Percentiles rank a stretch among this genome's conserved stretches.
Conservation (phyloP, 495 filamentous ascomycete genomes). For the Trichocladium uniseriatum region DNA sequence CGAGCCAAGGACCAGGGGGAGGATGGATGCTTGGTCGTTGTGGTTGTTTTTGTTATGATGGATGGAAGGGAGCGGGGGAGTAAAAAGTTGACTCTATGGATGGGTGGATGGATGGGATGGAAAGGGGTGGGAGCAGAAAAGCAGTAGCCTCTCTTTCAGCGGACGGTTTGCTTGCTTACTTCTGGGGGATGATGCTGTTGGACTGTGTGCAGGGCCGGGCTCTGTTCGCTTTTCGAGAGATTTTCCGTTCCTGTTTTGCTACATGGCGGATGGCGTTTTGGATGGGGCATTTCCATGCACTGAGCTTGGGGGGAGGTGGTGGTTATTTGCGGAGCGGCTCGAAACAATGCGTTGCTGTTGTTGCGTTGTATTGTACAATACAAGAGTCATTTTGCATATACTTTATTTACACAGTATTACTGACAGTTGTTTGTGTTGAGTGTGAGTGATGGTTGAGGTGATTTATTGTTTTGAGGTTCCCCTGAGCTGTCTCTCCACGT, state of each 20-base stretch:
- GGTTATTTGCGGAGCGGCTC: slow-evolving; percentile 5
- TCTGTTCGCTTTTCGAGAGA: neutral
- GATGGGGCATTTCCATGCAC: slow-evolving; percentile 4
- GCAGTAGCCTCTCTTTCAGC: neutral
- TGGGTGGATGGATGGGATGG: neutral
- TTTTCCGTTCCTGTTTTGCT: slow-evolving; percentile 1
- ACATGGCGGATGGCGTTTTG: slow-evolving; percentile 14
- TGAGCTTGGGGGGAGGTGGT: neutral
- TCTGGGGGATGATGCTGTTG: neutral
- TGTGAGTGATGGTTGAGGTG: neutral
- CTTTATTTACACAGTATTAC: neutral
- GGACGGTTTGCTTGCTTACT: no score
- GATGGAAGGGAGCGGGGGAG: neutral
- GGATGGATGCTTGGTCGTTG: neutral
- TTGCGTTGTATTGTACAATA: slow-evolving; percentile 9
- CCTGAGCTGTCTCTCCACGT: neutral
- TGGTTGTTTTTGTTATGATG: neutral
- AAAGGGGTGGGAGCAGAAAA: neutral
- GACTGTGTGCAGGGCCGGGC: neutral
- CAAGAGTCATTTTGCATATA: slow-evolving; percentile 12
- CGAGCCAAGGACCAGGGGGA: neutral
- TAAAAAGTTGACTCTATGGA: neutral
- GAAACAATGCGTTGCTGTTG: slow-evolving; percentile 2
- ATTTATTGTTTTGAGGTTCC: neutral
- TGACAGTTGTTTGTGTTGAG: neutral